Conservation (phyloP, 2,329 filamentous ascomycete genomes). For the Trematosphaeria pertusa region DNA sequence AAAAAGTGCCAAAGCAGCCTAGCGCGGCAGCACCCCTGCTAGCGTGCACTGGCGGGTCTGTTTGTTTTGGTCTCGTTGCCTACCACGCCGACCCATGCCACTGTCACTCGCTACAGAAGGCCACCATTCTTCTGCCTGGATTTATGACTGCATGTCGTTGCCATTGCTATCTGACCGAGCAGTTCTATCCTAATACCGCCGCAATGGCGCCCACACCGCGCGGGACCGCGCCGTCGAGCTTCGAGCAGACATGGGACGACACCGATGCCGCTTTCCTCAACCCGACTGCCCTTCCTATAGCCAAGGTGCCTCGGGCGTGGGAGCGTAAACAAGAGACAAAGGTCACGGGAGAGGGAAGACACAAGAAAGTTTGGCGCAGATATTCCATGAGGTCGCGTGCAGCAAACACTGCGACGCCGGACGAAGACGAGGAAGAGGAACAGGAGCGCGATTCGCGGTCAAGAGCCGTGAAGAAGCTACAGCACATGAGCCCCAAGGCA, state of each 20-base stretch:
- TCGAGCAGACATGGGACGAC: slow-evolving; percentile 50
- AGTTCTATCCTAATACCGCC: slow-evolving; percentile 11
- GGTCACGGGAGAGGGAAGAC: slow-evolving; percentile 41
- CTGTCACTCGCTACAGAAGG: not conserved
- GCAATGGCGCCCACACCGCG: slow-evolving; percentile 41
- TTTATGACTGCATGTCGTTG: too few relatives aligned
- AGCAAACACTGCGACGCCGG: slow-evolving; percentile 16
- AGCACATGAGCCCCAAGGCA: slow-evolving; percentile 43
- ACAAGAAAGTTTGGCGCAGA: slow-evolving; percentile 58
- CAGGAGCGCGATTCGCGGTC: slow-evolving; percentile 43
- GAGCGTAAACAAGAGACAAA: slow-evolving; percentile 56
- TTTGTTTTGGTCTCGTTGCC: slow-evolving; percentile 12
- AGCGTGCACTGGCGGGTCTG: slow-evolving; percentile 1
- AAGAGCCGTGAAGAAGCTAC: slow-evolving; percentile 55
- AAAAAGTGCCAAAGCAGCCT: slow-evolving; percentile 16
- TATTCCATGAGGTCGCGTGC: slow-evolving; percentile 41
- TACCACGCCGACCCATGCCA: slow-evolving; percentile 14
- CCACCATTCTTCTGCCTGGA: not conserved
- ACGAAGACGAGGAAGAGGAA: slow-evolving; percentile 27
- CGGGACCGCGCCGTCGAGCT: slow-evolving; percentile 33
- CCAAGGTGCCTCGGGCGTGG: slow-evolving; percentile 56
- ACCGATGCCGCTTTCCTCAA: slow-evolving; percentile 51
- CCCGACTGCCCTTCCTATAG: slow-evolving; percentile 49
- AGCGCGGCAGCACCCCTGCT: slow-evolving; percentile 6
- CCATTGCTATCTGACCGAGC: too few relatives aligned